Evolutionary conservation across 2,329 filamentous ascomycete species (phyloP), one percentile per base, ranked within the genome.

Genomic region (Samsoniella hepiali): DNA sequence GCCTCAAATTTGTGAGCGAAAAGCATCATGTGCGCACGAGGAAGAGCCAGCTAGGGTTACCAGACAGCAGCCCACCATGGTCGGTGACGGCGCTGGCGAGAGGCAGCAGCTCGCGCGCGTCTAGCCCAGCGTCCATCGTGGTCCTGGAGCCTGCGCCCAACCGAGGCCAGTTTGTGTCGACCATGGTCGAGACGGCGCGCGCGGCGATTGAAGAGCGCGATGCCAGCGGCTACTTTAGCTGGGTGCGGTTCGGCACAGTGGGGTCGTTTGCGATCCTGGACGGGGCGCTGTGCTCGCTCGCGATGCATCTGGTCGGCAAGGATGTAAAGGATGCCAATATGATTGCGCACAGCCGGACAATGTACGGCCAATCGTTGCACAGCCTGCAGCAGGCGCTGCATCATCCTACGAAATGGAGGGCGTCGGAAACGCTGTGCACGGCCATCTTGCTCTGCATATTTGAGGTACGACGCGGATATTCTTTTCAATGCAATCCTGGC

Each of bases 381-480:
- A 71, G 71, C 32, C 69, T 79, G 53, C 77, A 78, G 63, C 62
- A 59, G 29, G 72, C 75, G 8, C 67, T 79, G 50, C 69, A 72
- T 61, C 77, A 79, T 65, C 69, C 73, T 1, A 66, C 66, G 17
- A 73, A 75, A 64, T 79, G 77, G 77, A 74, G 70, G 64, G 68
- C 74, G 15, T 69, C 75, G 1, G 77, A 79, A 68, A 79, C 77
- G n/a, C 67, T 78, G 32, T 78, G 75, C 59, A 69, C 80, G 2
- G 72, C 76, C 51, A 77, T 79, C 67, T 66, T 79, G 45, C 67
- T 79, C 47, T 76, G 76, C 60, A 68, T 77, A 17, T 78, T 73
- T 40, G 77, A 78, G 73, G 75, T 78, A 69, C 54, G 58, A 67
- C 69, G 53, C 22, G 22, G 22, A 69, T 66, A 10, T 9, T 42